Conservation (phyloP, 495 filamentous ascomycete species). For the Aspergillus nanangensis region DNA sequence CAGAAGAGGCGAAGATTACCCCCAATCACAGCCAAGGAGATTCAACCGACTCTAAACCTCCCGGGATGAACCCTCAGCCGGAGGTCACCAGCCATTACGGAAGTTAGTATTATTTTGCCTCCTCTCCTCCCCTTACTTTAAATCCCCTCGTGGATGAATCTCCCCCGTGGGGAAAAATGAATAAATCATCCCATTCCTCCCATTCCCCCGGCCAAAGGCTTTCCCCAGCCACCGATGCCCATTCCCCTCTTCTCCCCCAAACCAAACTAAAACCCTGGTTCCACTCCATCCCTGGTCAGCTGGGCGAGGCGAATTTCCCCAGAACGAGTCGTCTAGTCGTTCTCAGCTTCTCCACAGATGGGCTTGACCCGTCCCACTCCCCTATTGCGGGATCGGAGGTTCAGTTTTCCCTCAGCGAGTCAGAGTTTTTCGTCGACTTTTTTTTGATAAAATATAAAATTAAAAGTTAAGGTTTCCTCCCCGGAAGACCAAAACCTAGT, state of each 20-base stretch:
- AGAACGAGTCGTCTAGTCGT: background rate
- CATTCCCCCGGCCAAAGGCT: constrained; percentile 7
- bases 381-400: background rate
- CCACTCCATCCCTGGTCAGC: no score
- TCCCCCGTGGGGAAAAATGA: constrained; percentile 9
- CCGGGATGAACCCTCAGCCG: constrained; percentile 27
- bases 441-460: background rate
- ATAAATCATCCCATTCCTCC: background rate
- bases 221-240: constrained; percentile 8
- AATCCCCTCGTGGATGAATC: no score
- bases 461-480: background rate
- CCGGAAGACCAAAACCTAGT: no score
- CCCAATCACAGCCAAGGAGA: no score
- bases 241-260: background rate
- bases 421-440: background rate
- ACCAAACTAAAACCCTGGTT: background rate
- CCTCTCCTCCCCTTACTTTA: background rate
- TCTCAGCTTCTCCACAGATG: background rate
- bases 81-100: no score
- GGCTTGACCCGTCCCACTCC: background rate
- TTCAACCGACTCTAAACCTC: no score
- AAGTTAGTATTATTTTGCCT: no score
- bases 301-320: background rate
- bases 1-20: no score
- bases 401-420: background rate